Evolutionary conservation across 2,329 filamentous ascomycete genomes (phyloP), one percentile per base, ranked within the genome.

Genomic region (Pseudocercospora vitis): DNA sequence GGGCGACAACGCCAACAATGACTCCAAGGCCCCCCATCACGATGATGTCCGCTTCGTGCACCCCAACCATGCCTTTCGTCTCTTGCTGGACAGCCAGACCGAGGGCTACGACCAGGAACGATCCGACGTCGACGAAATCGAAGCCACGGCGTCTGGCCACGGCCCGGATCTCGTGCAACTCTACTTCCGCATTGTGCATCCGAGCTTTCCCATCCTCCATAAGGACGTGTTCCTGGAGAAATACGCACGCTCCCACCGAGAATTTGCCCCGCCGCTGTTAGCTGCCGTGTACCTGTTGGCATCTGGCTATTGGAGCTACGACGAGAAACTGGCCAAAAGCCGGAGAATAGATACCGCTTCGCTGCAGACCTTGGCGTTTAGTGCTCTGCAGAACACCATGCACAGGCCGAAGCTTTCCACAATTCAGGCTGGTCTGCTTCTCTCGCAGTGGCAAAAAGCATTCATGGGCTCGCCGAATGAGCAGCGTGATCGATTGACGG

Each of bases 1-100:
- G 7, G 29, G 9, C 12, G 32, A 39, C n/a, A 19, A 18, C 16
- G 14, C 53, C 1, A 42, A 19, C 29, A 42, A 24, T 14, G 42
- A 52, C 9, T 28, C 32, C n/a, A 48, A 23, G 7, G 40, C 24
- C 7, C 24, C 47, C 5, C 50, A 28, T 4, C 42, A 45, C 42
- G 58, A 56, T 40, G 51, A 56, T 33, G 50, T 91, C 56, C 79
- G 88, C 65, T 87, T 87, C 71, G 87, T 91, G 62, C 87, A 87
- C 73, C 82, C 88, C 50, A 70, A 81, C 70, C 86, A 89, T 68
- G 89, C 85, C 35, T 91, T 91, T 73, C 78, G 91, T 63, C 83
- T 91, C 78, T 75, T 90, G 52, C 85, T 87, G 49, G 62, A 66
- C 28, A 55, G 54, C 5, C 55, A 59, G n/a, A 67, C 60, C 1